A percentile compares a stretch with the other conserved stretches of the same genome.
Evolutionary conservation across 1,284 basidiomycete species (phyloP).

Genomic region (Fomes fomentarius): DNA sequence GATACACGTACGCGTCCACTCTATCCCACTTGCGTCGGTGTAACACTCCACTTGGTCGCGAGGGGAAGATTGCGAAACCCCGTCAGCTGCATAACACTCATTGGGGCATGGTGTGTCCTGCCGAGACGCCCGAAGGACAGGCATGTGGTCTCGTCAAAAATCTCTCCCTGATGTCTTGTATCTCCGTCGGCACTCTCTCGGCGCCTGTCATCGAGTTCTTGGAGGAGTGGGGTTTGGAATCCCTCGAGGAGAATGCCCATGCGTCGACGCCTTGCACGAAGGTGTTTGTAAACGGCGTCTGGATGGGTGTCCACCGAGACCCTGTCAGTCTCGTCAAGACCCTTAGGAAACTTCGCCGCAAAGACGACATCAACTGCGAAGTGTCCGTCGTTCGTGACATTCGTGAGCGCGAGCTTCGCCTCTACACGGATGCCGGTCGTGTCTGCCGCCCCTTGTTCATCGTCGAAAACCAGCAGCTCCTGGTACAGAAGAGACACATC

Average conservation of each 20-base stretch:
- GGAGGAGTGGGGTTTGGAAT: slow-evolving; percentile 97
- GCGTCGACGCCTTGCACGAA: slow-evolving; percentile 88
- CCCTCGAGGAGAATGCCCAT: slow-evolving; percentile 87
- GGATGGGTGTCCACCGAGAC: slow-evolving; percentile 99
- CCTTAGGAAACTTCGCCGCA: slow-evolving; percentile 89
- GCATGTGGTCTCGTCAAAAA: slow-evolving; percentile 99
- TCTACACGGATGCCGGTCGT: slow-evolving; percentile 97
- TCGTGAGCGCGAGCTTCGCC: slow-evolving; percentile 90
- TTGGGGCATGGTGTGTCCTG: slow-evolving; percentile 99
- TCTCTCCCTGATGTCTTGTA: slow-evolving; percentile 95
- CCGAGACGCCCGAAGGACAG: slow-evolving; percentile 99
- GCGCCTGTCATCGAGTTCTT: slow-evolving; percentile 98
- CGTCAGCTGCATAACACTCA: slow-evolving; percentile 99
- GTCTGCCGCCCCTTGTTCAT: slow-evolving; percentile 98
- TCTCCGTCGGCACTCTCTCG: slow-evolving; percentile 96
- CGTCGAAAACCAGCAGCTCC: slow-evolving; percentile 89
- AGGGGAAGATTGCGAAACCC: slow-evolving; percentile 99
- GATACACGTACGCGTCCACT: slow-evolving; percentile 98
- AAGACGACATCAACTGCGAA: slow-evolving; percentile 95
- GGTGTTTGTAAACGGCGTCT: slow-evolving; percentile 99
- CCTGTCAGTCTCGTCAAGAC: slow-evolving; percentile 92
- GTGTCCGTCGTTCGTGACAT: slow-evolving; percentile 98
- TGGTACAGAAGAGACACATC: slow-evolving; percentile 86
- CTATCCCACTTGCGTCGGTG: slow-evolving; percentile 97
- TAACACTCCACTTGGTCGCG: slow-evolving; percentile 97